Base-by-base conservation (phyloP, 768 basidiomycete genomes). In the Pholiota conissans region DNA sequence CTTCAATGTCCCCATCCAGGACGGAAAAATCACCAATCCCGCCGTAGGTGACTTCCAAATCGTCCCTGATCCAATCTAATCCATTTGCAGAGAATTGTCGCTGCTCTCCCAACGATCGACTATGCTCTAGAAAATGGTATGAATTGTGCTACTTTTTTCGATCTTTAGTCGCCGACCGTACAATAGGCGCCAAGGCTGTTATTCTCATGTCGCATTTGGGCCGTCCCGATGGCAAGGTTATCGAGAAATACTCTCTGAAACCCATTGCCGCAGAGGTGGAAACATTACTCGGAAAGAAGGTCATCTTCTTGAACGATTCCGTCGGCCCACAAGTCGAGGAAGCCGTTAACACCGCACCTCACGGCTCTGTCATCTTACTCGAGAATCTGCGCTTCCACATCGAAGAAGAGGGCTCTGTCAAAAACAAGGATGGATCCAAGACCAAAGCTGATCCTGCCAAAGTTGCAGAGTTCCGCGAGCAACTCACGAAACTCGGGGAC, bases 341-440 rank as follows among this genome's bases (percentile, higher is more conserved):
- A 53, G 83, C 86, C 45, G 90, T 97, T 61, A 80, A 84, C 64
- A 76, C 72, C 39, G 87, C 90, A 5, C 67, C 83, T 28, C 48
- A 65, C 49, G 90, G 95, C 49, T 80, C 90, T 40, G 74, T 93
- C 65, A 85, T 98, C 75, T 83, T 99, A 57, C 86, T 99, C 68
- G 96, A 99, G 78, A 99, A 99, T 77, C 80, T 99, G 52, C 91
- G 96, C 59, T 99, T 97, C 86, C 93, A 98, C 75, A 94, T 93
- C 63, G 96, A 96, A 69, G 96, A 99, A 76, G 96, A 99, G 74
- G 96, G 96, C 20, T 91, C 90, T 46, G 82, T 83, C 65, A 96
- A 96, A 77, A 94, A 95, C 74, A 88, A 91, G 72, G 93, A 96
- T 52, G 94, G 95, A 48, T 85, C 87, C 67, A 99, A 99, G 81